Evolutionary conservation across 805 yeast species (phyloP), one percentile per base, ranked within the genome.

Genomic region (Schwanniomyces vanrijiae): DNA sequence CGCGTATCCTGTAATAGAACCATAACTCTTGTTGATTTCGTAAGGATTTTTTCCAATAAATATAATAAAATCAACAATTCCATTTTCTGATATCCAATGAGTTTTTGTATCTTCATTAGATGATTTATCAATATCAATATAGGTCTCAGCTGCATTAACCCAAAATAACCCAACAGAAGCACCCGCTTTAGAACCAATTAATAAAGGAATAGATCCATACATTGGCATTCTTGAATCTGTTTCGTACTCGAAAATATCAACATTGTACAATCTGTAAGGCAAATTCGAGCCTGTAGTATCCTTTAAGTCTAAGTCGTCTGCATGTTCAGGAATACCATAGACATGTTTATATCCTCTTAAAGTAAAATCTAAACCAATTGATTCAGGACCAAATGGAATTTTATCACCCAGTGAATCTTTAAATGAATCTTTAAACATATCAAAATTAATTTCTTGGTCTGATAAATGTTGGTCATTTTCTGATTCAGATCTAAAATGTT

Each of bases 271-370:
- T 39, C 99, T 76, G 65, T 94, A 94, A 2, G 98, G 98, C 41
- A 59, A 49, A 45, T 84, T 87, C 1, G 69, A 47, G 10, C 54
- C 60, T 0, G 69, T 55, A 0, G 98, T 91, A 53, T 88, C 92
- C 46, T 83, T 82, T 54, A 94, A 71, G 16, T 84, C 75, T 42
- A 94, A 67, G 0, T 86, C 71, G 55, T 89, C 96, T 0, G 98
- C 92, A 60, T 94, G 99, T 65, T 94, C 99, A 0, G 99, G 98
- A 38, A 94, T 86, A n/a, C 99, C 99, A 63, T 81, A 94, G 1
- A 89, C 87, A 57, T 85, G 76, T 4, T 71, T 62, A 54, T 75
- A 84, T 0, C 81, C 83, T 2, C 66, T 60, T 53, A 94, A 84
- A 0, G 81, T 67, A 49, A 90, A 77, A 62, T 94, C 99, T 24